Evolutionary conservation across 345 rosid genomes (phyloP), one percentile per base, ranked within the genome.

Genomic region (Sonneratia alba): DNA sequence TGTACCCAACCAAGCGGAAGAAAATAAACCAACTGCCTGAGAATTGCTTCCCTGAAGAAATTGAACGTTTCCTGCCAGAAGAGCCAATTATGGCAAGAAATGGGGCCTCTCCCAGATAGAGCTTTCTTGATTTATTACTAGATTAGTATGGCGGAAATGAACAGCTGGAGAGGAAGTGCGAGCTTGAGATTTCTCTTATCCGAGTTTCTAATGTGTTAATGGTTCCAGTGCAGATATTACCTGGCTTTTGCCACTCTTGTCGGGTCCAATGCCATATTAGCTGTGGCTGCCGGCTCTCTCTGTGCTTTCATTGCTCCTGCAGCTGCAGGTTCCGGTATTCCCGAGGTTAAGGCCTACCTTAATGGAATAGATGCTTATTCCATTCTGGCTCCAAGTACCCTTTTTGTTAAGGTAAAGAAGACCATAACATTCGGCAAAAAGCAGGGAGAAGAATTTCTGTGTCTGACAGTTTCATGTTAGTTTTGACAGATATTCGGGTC

Each of bases 291-390:
- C 21, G 84, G 75, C 42, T 72, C 77, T 49, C 81, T 85, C 62
- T 80, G 80, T 55, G 84, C 84, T 75, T 73, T 79, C 61, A 64
- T 85, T 57, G 83, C 86, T 70, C 88, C 86, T 13, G 79, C 85
- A 15, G 85, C 82, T 6, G 86, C 86, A 38, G 86, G 88, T 57
- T 83, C 86, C 34, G 85, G 86, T 74, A 85, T 85, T 71, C 84
- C 85, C 0, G 86, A 85, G 76, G 86, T 83, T 55, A 85, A 85
- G 79, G 88, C 88, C 70, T 85, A 85, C 76, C 85, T 83, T 43
- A 82, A 85, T 68, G 88, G 85, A 3, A 66, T 82, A 9, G 88
- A 82, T 81, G 82, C 86, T 71, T 72, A 78, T 69, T 68, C 82
- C 42, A 85, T 83, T 27, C 55, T 82, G 69, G 84, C 84, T 51